Percentiles rank a stretch among this genome's conserved stretches.
Conservation (phyloP, 345 rosid genomes). For the Pistacia atlantica region DNA sequence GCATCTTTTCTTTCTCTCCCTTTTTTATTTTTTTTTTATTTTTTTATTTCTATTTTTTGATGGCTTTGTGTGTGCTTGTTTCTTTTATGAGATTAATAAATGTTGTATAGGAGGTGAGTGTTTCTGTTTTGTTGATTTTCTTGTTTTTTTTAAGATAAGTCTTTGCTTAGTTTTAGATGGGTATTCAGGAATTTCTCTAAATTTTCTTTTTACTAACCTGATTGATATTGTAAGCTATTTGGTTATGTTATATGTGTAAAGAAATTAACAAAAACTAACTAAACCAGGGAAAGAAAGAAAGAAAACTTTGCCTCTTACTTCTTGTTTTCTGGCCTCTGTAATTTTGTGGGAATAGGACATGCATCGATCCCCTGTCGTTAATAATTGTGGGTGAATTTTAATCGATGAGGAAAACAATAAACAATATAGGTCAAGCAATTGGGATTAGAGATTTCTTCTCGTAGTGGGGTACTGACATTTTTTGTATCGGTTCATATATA, state of each 20-base stretch:
- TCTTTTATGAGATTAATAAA: no score
- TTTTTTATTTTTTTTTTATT: background rate
- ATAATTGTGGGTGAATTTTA: background rate
- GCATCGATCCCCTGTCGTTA: background rate
- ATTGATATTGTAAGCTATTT: constrained; percentile 1
- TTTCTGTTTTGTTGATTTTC: background rate
- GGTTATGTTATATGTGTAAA: background rate
- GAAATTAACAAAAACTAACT: background rate
- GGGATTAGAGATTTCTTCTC: no score
- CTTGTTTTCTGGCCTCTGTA: background rate
- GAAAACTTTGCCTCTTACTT: background rate
- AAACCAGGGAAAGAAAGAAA: background rate
- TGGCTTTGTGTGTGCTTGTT: no score
- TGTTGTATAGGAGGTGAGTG: no score
- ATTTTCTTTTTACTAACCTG: background rate
- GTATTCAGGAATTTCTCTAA: background rate
- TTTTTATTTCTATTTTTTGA: background rate
- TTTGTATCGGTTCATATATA: no score
- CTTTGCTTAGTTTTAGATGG: background rate
- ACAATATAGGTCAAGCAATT: no score
- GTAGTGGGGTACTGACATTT: no score
- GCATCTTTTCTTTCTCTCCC: background rate
- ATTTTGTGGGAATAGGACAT: no score
- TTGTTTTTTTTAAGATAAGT: background rate
- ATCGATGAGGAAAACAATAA: no score